Base-by-base conservation (phyloP, 1,284 basidiomycete genomes). In the Trametes polyzona region DNA sequence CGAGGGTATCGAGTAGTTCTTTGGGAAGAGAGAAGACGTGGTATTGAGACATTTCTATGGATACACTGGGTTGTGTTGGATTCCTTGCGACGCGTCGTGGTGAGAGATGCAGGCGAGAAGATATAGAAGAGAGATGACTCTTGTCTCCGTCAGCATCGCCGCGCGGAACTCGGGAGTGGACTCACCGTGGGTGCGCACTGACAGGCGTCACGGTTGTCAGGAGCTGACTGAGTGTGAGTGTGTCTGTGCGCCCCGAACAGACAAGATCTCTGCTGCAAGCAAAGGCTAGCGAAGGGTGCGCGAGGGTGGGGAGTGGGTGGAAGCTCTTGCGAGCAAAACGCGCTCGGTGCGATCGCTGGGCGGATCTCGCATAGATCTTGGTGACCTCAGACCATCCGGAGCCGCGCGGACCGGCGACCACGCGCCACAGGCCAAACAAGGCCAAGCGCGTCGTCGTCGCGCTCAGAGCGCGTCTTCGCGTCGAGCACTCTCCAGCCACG, bases 1-100 rank as follows among this genome's bases (percentile, higher is more conserved):
- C 81, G 39, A 94, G 78, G n/a, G 81, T 82, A 54, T 84, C 80
- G 41, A 93, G 70, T 24, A 94, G 76, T 52, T 86, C 81, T n/a
- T 69, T 65, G 9, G 92, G 88, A 8, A 95, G 76, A 41, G 63
- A 66, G 43, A 64, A 65, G 33, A 67, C 59, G 54, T 69, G 65
- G 33, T 54, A 58, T 43, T 64, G 58, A 42, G 66, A 65, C 64
- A 66, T 67, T 43, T 30, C 17, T 50, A 59, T 14, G 37, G 54
- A 55, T 62, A 62, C 52, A 65, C 24, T 2, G 2, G 19, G 26
- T 19, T 12, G 40, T 29, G 35, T 24, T 16, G 30, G 42, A 47
- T 24, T 24, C 14, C 2, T 14, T 17, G 10, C 33, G 44, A 41
- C 1, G n/a, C 14, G 52, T 27, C 11, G 27, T n/a, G n/a, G n/a